phyloP scores from a whole-genome alignment of 768 basidiomycete species.

The Termitomyces sp. region DNA sequence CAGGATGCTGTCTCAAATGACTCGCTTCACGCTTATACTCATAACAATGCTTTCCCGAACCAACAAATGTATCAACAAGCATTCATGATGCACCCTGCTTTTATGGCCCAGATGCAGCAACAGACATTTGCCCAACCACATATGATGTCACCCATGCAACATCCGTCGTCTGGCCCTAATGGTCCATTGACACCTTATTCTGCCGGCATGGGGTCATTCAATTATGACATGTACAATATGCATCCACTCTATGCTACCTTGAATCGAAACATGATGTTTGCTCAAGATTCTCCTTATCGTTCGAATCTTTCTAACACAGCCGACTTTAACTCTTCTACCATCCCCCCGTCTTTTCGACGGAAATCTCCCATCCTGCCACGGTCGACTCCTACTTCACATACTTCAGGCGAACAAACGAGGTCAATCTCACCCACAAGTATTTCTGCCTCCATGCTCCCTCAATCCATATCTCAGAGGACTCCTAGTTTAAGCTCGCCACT shows the following conservation, averaged over 20 bases:
- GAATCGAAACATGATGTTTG: slow-evolving; percentile 3
- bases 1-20: neutral
- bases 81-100: slow-evolving; percentile 3
- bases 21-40: neutral
- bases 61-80: slow-evolving; percentile 6
- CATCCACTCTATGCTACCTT: neutral
- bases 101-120: slow-evolving; percentile 5
- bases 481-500: slow-evolving; percentile 8
- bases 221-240: slow-evolving; percentile 1
- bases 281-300: neutral
- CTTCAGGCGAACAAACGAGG: slow-evolving; percentile 6
- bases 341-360: slow-evolving; percentile 14
- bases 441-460: slow-evolving; percentile 1
- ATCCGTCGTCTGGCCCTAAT: neutral
- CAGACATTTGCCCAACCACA: neutral
- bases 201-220: neutral
- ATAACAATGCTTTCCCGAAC: neutral
- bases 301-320: neutral
- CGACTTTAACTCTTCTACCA: slow-evolving; percentile 5
- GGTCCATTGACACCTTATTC: neutral
- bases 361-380: slow-evolving; percentile 9
- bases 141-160: slow-evolving; percentile 2
- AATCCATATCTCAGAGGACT: neutral
- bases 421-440: slow-evolving; percentile 6
- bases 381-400: slow-evolving; percentile 8